phyloP scores from a whole-genome alignment of 2,329 filamentous ascomycete species.

The Fusarium nisikadoi region DNA sequence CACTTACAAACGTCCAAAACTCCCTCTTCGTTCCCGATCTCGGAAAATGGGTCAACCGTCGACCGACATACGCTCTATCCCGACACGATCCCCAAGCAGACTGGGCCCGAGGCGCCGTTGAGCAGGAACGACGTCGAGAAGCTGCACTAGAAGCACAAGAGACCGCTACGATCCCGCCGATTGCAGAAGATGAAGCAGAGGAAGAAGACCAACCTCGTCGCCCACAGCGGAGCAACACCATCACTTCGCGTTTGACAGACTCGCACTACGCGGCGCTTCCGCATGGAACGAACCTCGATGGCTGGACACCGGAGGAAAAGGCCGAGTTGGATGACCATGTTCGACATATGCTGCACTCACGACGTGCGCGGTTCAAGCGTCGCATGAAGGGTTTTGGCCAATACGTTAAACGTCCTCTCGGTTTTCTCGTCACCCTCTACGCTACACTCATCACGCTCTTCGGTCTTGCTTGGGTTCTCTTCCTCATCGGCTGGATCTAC shows the following conservation, averaged over 20 bases:
- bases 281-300: constrained; percentile 75
- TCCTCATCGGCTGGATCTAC: constrained; percentile 90
- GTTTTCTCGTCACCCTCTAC: constrained; percentile 86
- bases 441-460: constrained; percentile 85
- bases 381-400: constrained; percentile 82
- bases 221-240: constrained; percentile 62
- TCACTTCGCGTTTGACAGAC: constrained; percentile 74
- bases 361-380: constrained; percentile 81
- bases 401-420: constrained; percentile 80
- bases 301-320: constrained; percentile 80
- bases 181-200: constrained; percentile 13
- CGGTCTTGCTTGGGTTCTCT: constrained; percentile 89
- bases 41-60: constrained; percentile 78
- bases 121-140: constrained; percentile 32
- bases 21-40: constrained; percentile 87
- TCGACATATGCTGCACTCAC: constrained; percentile 86
- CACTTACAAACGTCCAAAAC: constrained; percentile 89
- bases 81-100: constrained; percentile 51
- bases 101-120: constrained; percentile 38
- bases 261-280: constrained; percentile 83
- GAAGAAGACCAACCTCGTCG: constrained; percentile 22
- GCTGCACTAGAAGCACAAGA: constrained; percentile 8
- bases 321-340: constrained; percentile 85
- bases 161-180: background rate
- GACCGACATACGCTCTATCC: constrained; percentile 80